Conservation (phyloP, 331 rosid genomes). For the Rhamnella rubrinervis region DNA sequence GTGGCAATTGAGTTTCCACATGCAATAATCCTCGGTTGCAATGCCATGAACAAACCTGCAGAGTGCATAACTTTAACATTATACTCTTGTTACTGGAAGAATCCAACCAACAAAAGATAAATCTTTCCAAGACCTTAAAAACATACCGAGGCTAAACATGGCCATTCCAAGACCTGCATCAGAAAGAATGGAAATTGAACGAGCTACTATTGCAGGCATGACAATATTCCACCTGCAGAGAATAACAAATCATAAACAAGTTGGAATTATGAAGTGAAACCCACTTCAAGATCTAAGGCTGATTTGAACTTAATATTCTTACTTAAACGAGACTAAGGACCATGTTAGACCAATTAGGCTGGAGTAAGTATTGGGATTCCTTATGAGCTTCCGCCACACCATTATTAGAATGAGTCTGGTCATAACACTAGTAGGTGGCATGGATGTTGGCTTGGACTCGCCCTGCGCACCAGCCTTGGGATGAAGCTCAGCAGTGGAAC, state of each 20-base stretch:
- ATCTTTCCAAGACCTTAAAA: neutral
- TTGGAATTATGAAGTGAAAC: neutral
- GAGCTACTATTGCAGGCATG: slow-evolving; percentile 83
- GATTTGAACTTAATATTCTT: neutral
- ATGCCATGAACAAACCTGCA: slow-evolving; percentile 92
- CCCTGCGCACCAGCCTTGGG: slow-evolving; percentile 48
- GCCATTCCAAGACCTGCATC: slow-evolving; percentile 98
- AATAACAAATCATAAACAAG: neutral
- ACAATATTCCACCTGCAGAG: slow-evolving; percentile 66
- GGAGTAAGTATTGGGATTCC: slow-evolving; percentile 94
- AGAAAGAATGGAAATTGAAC: slow-evolving; percentile 72
- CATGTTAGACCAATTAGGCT: slow-evolving; percentile 88
- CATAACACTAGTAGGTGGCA: slow-evolving; percentile 95
- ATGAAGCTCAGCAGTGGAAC: slow-evolving; percentile 83
- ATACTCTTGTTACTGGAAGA: neutral
- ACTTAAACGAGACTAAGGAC: slow-evolving; percentile 82
- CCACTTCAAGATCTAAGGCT: too few species aligned
- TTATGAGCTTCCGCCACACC: slow-evolving; percentile 87
- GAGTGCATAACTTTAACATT: neutral
- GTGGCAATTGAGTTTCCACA: slow-evolving; percentile 86
- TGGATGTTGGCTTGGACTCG: slow-evolving; percentile 50
- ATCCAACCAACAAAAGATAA: neutral
- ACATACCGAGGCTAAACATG: slow-evolving; percentile 89
- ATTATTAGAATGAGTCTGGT: slow-evolving; percentile 82
- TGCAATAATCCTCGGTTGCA: slow-evolving; percentile 81